These are phyloP conservation scores for Sporisorium exsertum DNA, from an alignment of 1,284 basidiomycete species.

Conservation along the genomic window DNA sequence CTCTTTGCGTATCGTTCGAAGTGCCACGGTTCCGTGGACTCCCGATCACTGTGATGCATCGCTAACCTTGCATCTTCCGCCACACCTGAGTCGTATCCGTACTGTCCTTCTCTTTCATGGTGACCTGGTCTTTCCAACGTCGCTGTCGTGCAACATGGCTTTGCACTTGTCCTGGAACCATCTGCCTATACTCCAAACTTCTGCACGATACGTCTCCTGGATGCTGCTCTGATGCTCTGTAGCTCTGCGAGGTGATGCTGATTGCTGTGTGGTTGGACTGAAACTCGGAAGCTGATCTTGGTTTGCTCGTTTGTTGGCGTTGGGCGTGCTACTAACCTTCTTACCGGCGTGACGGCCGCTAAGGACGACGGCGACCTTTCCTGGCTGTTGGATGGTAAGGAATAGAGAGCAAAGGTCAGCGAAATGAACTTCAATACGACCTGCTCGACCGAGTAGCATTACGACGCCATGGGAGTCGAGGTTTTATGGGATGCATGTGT, in stretches of 20 bases:
- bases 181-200: neutral
- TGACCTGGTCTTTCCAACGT: too few species aligned
- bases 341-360: slow-evolving; percentile 69
- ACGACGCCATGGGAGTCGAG: slow-evolving; percentile 4
- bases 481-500: slow-evolving; percentile 7
- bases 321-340: slow-evolving; percentile 61
- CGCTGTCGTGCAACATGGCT: too few species aligned
- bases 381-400: slow-evolving; percentile 84
- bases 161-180: neutral
- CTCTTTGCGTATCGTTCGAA: too few species aligned
- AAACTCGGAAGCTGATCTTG: slow-evolving; percentile 19
- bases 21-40: too few species aligned
- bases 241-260: neutral
- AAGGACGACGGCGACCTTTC: slow-evolving; percentile 79
- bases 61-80: too few species aligned
- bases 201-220: neutral
- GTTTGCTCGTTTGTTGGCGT: slow-evolving; percentile 6
- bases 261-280: slow-evolving; percentile 6
- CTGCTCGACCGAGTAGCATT: slow-evolving; percentile 15
- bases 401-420: slow-evolving; percentile 8
- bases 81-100: too few species aligned
- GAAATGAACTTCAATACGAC: slow-evolving; percentile 5
- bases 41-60: too few species aligned
- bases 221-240: neutral
- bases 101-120: too few species aligned